phyloP scores from a whole-genome alignment of 352 stramenopile genomes.

The Globisporangium irregulare region DNA sequence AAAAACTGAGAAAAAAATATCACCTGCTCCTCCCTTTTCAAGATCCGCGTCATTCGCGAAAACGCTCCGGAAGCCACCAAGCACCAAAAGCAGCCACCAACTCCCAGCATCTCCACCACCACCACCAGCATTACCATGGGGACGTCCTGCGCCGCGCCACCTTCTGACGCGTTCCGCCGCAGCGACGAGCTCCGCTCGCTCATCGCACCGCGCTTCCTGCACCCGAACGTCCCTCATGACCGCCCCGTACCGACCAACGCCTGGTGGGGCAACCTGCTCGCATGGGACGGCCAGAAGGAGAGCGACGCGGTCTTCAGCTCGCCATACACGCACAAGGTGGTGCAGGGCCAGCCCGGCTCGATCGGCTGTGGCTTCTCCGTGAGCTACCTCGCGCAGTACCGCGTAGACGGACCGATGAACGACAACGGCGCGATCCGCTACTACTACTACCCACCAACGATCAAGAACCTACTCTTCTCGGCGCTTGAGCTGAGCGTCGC shows the following conservation, averaged over 20 bases:
- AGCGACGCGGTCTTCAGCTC: slow-evolving; percentile 73
- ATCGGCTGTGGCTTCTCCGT: slow-evolving; percentile 51
- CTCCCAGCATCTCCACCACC: not conserved
- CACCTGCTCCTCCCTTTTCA: not conserved
- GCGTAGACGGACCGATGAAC: slow-evolving; percentile 58
- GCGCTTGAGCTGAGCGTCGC: slow-evolving; percentile 37
- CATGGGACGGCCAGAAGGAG: slow-evolving; percentile 45
- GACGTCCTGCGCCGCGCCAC: slow-evolving; percentile 22
- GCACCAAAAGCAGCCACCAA: not conserved
- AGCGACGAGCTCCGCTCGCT: slow-evolving; percentile 50
- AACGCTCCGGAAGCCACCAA: not conserved
- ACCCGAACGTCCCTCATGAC: slow-evolving; percentile 17
- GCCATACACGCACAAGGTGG: slow-evolving; percentile 67
- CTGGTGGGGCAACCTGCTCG: slow-evolving; percentile 84
- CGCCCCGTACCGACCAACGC: slow-evolving; percentile 71
- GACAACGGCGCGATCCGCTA: slow-evolving; percentile 83
- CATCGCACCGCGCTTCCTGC: slow-evolving; percentile 47
- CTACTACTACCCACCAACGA: slow-evolving; percentile 74
- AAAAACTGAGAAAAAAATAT: not conserved
- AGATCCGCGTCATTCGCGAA: not conserved
- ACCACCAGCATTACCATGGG: slow-evolving; percentile 12
- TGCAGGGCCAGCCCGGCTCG: slow-evolving; percentile 26
- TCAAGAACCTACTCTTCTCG: slow-evolving; percentile 77
- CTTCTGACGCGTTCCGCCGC: slow-evolving; percentile 38
- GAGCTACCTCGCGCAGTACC: slow-evolving; percentile 76